Conservation (phyloP, 495 filamentous ascomycete genomes). For the Podospora comata region DNA sequence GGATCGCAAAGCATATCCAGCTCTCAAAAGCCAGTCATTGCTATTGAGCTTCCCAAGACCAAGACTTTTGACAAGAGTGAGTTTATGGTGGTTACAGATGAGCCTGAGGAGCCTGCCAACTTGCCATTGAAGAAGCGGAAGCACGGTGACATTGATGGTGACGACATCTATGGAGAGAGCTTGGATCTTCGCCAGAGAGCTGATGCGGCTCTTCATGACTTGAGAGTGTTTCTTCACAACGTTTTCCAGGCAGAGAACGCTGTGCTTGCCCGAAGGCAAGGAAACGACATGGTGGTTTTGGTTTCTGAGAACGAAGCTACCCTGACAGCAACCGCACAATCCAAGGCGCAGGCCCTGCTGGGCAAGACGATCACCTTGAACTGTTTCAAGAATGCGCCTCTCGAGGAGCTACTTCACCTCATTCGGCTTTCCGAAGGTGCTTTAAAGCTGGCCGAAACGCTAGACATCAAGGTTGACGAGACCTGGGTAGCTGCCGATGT, state of each 20-base stretch:
- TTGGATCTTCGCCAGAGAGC: conserved; percentile 77
- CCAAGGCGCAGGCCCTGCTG: conserved; percentile 65
- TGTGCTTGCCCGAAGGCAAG: conserved; percentile 43
- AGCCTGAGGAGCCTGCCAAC: conserved; percentile 40
- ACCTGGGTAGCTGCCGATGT: conserved; percentile 55
- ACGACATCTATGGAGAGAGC: conserved; percentile 46
- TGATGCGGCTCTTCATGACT: conserved; percentile 62
- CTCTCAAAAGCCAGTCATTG: conserved; percentile 27
- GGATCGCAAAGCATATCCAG: conserved; percentile 16
- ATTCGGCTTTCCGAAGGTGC: conserved; percentile 76
- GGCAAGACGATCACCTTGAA: conserved; percentile 66
- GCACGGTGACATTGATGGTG: conserved; percentile 38
- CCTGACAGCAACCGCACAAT: conserved; percentile 62
- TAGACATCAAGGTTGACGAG: conserved; percentile 62
- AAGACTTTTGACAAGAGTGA: conserved; percentile 40
- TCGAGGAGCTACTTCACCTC: conserved; percentile 68
- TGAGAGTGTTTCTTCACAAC: conserved; percentile 65
- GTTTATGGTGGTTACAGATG: conserved; percentile 40
- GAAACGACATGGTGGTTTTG: conserved; percentile 39
- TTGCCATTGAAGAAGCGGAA: conserved; percentile 42
- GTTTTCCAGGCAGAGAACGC: conserved; percentile 79
- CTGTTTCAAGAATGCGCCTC: conserved; percentile 65
- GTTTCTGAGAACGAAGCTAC: conserved; percentile 56
- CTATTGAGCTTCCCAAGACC: conserved; percentile 38
- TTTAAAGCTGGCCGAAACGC: conserved; percentile 62